These are phyloP conservation scores for Clathrus columnatus DNA, from an alignment of 768 basidiomycete genomes.

Conservation along the genomic window DNA sequence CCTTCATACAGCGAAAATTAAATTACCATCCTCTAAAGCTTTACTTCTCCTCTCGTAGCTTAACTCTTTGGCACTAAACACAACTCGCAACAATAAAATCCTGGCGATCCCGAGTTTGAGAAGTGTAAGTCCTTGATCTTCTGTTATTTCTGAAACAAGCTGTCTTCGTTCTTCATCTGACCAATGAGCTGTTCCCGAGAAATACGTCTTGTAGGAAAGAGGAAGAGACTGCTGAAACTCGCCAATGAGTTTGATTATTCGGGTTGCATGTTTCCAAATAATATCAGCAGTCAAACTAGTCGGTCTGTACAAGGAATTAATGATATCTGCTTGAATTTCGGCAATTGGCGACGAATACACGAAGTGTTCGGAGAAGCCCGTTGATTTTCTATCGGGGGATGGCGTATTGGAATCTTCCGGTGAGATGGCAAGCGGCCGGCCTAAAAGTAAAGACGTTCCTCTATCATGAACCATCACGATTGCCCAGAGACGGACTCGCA, in stretches of 20 bases:
- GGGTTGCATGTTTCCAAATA: constrained; percentile 66
- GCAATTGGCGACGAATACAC: constrained; percentile 64
- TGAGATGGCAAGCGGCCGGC: constrained; percentile 74
- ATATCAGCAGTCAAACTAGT: constrained; percentile 59
- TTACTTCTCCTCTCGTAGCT: constrained; percentile 54
- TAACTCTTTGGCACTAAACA: constrained; percentile 72
- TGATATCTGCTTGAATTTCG: constrained; percentile 83
- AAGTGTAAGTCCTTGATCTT: constrained; percentile 74
- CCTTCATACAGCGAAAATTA: not conserved
- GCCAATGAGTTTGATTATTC: constrained; percentile 70
- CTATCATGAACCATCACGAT: constrained; percentile 83
- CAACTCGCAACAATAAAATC: constrained; percentile 65
- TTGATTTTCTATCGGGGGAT: constrained; percentile 45
- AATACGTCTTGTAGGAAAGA: constrained; percentile 64
- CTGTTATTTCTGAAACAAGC: constrained; percentile 65
- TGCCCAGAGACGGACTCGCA: constrained; percentile 77
- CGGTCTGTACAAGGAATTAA: constrained; percentile 77
- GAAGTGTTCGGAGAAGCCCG: constrained; percentile 72
- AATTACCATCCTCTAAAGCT: constrained; percentile 70
- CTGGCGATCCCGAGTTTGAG: constrained; percentile 77
- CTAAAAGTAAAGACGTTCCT: constrained; percentile 80
- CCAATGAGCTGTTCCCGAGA: constrained; percentile 75
- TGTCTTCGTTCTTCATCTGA: constrained; percentile 51
- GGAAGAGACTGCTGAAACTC: constrained; percentile 64
- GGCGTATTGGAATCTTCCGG: constrained; percentile 82